phyloP scores from a whole-genome alignment of 73 alveolate genomes.

The Strombidium stylifer region DNA sequence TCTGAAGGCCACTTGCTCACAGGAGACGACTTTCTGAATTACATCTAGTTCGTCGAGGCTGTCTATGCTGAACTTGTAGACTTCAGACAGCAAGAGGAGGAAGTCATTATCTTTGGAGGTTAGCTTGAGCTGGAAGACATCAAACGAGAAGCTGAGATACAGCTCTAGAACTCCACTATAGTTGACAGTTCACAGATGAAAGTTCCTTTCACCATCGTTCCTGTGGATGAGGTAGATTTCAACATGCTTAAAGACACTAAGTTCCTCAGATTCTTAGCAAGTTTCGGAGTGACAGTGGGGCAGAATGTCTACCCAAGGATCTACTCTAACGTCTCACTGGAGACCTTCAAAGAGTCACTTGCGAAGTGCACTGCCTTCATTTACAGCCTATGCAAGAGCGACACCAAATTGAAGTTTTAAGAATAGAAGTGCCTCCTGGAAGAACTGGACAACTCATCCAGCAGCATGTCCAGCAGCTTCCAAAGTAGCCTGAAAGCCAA shows the following conservation, averaged over 20 bases:
- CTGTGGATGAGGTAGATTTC: conserved; percentile 14
- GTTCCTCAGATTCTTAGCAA: conserved; percentile 16
- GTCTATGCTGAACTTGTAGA: background rate
- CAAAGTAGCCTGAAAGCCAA: no score
- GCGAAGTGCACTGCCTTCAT: no score
- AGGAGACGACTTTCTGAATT: background rate
- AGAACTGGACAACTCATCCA: no score
- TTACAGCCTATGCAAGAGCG: no score
- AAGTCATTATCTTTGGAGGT: background rate
- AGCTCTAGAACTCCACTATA: background rate
- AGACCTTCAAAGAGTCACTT: no score
- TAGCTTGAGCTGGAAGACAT: conserved; percentile 14
- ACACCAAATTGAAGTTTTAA: no score
- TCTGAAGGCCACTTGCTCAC: background rate
- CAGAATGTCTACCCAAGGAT: conserved; percentile 3
- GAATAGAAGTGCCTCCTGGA: no score
- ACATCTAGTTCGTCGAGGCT: conserved; percentile 10
- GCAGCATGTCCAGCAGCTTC: no score
- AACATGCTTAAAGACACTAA: conserved; percentile 24
- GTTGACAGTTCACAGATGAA: no score
- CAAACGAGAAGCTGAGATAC: conserved; percentile 5
- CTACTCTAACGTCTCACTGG: no score
- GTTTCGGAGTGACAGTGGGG: conserved; percentile 17
- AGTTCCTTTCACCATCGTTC: conserved; percentile 37
- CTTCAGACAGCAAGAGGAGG: conserved; percentile 15